Base-by-base conservation (phyloP, 2,329 filamentous ascomycete species). In the Fusarium stilboides region DNA sequence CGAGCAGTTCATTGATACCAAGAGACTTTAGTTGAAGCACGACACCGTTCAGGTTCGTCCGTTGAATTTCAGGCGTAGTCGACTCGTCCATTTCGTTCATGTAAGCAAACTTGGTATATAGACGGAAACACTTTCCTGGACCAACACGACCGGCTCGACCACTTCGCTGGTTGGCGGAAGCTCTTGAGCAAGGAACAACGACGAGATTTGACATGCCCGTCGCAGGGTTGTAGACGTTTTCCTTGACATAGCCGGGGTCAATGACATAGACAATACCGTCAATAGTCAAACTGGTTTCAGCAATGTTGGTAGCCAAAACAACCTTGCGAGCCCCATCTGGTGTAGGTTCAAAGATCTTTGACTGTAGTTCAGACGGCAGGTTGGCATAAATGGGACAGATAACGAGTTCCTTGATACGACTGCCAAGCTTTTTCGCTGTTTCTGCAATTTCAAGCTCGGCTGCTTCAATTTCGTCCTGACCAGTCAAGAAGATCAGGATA, bases 261-360 rank as follows among this genome's bases (percentile, higher is more conserved):
- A 98, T 97, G 36, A 98, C 96, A 77, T 97, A 98, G 10, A 95
- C 92, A 62, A 98, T 97, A 17, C 94, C 95, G 77, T 98, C 94
- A 60, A 99, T 97, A 0, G 96, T 99, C 75, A 99, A 82, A 83
- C 90, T 94, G 0, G 96, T 99, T 79, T 99, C 96, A 4, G 96
- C 96, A 78, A 99, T 98, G 77, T 99, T 99, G 4, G 96, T 98
- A 0, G 95, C 94, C 37, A 98, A 82, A 0, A 99, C 94, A 0
- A 98, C 94, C 77, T 98, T 99, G 28, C 96, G 88, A 0, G 92
- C 91, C 19, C 91, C 91, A 0, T 91, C 88, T 0, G 96, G 95
- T 1, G 95, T 97, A 0, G 94, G 94, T 74, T 97, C 94, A 75
- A 99, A 99, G 70, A 98, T 97, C 77, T 95, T 95, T 47, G 92